These are phyloP conservation scores for Penicillium longicatenatum DNA, from an alignment of 495 filamentous ascomycete species.

Conservation along the genomic window DNA sequence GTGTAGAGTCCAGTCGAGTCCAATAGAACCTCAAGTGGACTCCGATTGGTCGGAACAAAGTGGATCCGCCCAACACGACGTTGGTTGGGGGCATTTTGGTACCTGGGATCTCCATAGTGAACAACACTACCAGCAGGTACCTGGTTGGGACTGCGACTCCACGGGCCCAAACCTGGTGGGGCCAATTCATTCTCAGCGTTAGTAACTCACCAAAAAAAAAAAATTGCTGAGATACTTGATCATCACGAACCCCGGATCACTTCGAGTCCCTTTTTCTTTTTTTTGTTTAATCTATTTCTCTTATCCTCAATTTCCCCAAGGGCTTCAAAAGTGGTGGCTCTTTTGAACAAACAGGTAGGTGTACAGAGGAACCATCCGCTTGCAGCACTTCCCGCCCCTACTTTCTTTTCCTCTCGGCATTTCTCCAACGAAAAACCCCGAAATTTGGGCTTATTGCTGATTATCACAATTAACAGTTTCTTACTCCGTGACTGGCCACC, in stretches of 20 bases:
- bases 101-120: background rate
- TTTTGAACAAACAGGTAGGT: background rate
- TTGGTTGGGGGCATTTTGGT: background rate
- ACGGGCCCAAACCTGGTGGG: background rate
- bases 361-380: background rate
- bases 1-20: slow-evolving; percentile 1
- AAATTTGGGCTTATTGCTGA: background rate
- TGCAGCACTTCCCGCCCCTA: background rate
- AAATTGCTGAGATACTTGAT: background rate
- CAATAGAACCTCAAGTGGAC: background rate
- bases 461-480: background rate
- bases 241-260: background rate
- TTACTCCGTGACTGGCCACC: slow-evolving; percentile 11
- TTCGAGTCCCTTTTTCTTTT: background rate
- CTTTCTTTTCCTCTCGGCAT: background rate
- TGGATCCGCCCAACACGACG: slow-evolving; percentile 1
- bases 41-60: background rate
- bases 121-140: background rate
- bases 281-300: background rate
- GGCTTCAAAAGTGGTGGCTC: background rate
- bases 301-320: background rate
- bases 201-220: slow-evolving; percentile 1
- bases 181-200: background rate
- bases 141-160: background rate
- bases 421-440: background rate